Evolutionary conservation across 106 monocot genomes (phyloP).

Genomic region (Vanilla planifolia): DNA sequence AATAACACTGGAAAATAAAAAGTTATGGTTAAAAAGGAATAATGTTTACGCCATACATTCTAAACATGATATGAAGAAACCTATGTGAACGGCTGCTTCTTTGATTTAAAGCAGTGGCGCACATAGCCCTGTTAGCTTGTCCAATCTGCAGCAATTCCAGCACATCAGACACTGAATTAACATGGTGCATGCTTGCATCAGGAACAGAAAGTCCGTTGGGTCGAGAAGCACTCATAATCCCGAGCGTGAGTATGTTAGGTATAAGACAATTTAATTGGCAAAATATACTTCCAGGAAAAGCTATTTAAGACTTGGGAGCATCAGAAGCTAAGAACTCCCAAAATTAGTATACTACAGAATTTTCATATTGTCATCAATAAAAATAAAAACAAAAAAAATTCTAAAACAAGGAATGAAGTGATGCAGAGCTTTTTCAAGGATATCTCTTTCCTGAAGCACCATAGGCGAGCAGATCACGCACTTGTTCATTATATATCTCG

Average conservation of each 20-base stretch:
- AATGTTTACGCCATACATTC: too few species aligned
- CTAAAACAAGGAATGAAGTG: too few species aligned
- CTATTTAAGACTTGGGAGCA: too few species aligned
- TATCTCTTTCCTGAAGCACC: conserved; percentile 69
- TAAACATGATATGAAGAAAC: too few species aligned
- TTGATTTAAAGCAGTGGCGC: conserved; percentile 75
- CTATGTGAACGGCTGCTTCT: conserved; percentile 86
- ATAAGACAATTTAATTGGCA: conserved; percentile 6
- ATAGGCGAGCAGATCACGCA: conserved; percentile 59
- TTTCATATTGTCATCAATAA: neutral
- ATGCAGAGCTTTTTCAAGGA: conserved; percentile 28
- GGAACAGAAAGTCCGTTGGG: conserved; percentile 70
- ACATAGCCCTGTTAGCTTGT: conserved; percentile 40
- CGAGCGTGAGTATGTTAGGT: conserved; percentile 56
- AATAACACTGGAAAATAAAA: conserved; percentile 43
- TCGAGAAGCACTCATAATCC: conserved; percentile 42
- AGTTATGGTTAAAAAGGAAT: neutral
- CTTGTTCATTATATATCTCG: conserved; percentile 87
- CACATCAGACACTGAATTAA: conserved; percentile 59
- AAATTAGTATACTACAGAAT: too few species aligned
- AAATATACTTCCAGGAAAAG: neutral
- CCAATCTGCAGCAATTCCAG: conserved; percentile 65
- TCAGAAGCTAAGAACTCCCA: too few species aligned
- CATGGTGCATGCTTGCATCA: conserved; percentile 58
- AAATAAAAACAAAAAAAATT: neutral